A percentile compares a stretch with the other conserved stretches of the same genome.
These are phyloP conservation scores for Capsella rubella DNA, from an alignment of 441 rosid species.

Conservation along the genomic window DNA sequence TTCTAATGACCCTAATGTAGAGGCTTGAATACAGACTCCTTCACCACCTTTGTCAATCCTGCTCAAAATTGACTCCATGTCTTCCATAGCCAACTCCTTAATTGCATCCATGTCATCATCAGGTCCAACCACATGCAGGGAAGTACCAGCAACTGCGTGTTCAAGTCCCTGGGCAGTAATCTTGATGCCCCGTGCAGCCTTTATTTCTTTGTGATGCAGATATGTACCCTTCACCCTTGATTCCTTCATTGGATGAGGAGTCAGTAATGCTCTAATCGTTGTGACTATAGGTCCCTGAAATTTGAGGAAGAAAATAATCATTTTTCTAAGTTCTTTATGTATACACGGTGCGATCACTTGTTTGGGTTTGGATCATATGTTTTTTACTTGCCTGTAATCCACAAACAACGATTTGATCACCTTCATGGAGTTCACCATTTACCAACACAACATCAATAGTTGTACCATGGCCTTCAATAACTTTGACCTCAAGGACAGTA, in stretches of 20 bases:
- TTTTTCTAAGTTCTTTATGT: conserved; percentile 1
- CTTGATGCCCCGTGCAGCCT: conserved; percentile 96
- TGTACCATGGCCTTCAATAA: conserved; percentile 93
- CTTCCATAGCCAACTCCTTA: conserved; percentile 75
- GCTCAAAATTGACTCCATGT: conserved; percentile 85
- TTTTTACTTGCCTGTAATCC: conserved; percentile 84
- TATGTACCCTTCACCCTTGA: conserved; percentile 75
- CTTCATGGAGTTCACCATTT: conserved; percentile 93
- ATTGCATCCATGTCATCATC: conserved; percentile 82
- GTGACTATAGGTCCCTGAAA: conserved; percentile 90
- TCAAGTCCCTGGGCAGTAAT: conserved; percentile 94
- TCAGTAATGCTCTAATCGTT: conserved; percentile 79
- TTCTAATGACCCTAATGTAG: conserved; percentile 95
- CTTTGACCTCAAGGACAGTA: conserved; percentile 96
- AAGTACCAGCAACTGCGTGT: conserved; percentile 94
- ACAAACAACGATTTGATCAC: conserved; percentile 96
- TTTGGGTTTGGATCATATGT: conserved; percentile 8
- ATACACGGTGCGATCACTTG: conserved; percentile 2
- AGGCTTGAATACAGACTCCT: conserved; percentile 96
- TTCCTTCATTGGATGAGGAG: conserved; percentile 99
- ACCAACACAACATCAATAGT: conserved; percentile 96
- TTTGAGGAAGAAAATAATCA: conserved; percentile 25
- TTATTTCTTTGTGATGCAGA: conserved; percentile 85
- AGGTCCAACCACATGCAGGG: conserved; percentile 77
- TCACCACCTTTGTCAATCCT: conserved; percentile 88